A percentile compares a stretch with the other conserved stretches of the same genome.
phyloP scores from a whole-genome alignment of 345 rosid genomes.

The Anacardium occidentale region DNA sequence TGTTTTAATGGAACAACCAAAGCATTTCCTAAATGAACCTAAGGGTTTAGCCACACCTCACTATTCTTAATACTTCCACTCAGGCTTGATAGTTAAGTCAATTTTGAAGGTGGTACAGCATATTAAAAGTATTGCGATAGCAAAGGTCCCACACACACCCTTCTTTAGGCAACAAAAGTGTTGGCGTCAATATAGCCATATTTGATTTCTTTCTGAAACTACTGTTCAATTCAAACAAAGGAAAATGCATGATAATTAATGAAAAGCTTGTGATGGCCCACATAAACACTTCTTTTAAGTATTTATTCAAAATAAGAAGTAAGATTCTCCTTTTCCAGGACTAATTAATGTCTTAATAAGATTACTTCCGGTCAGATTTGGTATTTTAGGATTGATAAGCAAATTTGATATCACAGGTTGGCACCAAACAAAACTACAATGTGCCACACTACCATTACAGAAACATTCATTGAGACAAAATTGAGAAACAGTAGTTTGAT shows the following conservation, averaged over 20 bases:
- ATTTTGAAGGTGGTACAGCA: background rate
- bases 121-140: too few species aligned
- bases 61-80: background rate
- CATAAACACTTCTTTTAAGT: background rate
- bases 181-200: background rate
- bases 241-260: too few species aligned
- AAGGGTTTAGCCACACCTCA: background rate
- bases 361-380: background rate
- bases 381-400: background rate
- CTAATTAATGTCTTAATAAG: background rate
- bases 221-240: too few species aligned
- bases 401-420: background rate
- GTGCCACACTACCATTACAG: background rate
- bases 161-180: background rate
- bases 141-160: background rate
- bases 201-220: too few species aligned
- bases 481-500: background rate
- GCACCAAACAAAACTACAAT: background rate
- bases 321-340: background rate
- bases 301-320: background rate
- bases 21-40: background rate
- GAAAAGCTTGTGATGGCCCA: background rate
- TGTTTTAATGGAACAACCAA: background rate
- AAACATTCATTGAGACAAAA: background rate
- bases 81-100: background rate